Evolutionary conservation across 352 stramenopile species (phyloP).

Genomic region (Globisporangium mamillatum): DNA sequence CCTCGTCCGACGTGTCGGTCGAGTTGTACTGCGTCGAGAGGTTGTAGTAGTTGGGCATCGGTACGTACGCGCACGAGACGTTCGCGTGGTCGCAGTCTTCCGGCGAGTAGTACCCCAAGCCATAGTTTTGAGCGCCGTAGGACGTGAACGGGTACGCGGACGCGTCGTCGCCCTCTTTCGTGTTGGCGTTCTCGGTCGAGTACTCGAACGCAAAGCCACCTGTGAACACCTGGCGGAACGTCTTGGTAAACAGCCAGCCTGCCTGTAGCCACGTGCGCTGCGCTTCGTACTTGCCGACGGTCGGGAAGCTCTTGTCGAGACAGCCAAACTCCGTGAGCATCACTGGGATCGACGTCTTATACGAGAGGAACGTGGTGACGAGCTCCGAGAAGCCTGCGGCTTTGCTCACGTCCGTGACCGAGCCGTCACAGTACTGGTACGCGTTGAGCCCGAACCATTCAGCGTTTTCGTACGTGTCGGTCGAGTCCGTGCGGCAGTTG

Average conservation of each 20-base stretch:
- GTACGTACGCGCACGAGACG: conserved; percentile 57
- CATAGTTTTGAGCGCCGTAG: conserved; percentile 81
- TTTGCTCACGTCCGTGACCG: conserved; percentile 28
- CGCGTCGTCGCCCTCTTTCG: conserved; percentile 25
- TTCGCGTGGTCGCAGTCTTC: conserved; percentile 60
- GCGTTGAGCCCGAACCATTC: conserved; percentile 89
- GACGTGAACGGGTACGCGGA: conserved; percentile 69
- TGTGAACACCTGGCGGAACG: conserved; percentile 53
- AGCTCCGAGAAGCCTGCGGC: conserved; percentile 61
- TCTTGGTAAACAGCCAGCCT: conserved; percentile 43
- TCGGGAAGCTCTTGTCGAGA: conserved; percentile 57
- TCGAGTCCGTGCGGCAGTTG: conserved; percentile 72
- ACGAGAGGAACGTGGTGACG: conserved; percentile 48
- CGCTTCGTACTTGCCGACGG: conserved; percentile 48
- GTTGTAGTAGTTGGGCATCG: conserved; percentile 78
- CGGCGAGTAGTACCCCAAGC: conserved; percentile 81
- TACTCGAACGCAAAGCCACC: conserved; percentile 84
- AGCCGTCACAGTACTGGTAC: conserved; percentile 76
- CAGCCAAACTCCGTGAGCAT: conserved; percentile 86
- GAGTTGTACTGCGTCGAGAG: conserved; percentile 56
- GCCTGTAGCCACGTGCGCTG: conserved; percentile 69
- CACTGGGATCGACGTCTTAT: conserved; percentile 68
- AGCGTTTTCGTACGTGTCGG: conserved; percentile 68
- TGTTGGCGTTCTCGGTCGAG: conserved; percentile 74
- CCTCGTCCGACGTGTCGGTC: conserved; percentile 31